phyloP scores from a whole-genome alignment of 1,139 yeast genomes.

The Ogataea hybrid region DNA sequence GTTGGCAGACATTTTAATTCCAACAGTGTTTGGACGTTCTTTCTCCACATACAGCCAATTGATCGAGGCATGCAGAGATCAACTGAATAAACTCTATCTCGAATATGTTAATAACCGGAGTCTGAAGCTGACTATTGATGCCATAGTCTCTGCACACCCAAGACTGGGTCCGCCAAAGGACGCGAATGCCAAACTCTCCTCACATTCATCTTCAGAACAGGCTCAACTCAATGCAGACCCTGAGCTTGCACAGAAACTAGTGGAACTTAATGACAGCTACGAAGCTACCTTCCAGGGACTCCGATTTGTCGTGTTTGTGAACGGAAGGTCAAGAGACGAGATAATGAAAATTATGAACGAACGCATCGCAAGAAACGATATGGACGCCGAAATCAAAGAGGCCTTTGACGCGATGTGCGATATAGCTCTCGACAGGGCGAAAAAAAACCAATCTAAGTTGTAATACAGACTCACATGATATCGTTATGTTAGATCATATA shows the following conservation, averaged over 20 bases:
- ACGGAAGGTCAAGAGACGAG: slow-evolving; percentile 66
- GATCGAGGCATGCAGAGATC: slow-evolving; percentile 41
- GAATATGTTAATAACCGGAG: slow-evolving; percentile 23
- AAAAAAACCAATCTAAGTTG: slow-evolving; percentile 32
- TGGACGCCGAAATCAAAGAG: slow-evolving; percentile 52
- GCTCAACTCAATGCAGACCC: slow-evolving; percentile 48
- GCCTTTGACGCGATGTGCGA: slow-evolving; percentile 89
- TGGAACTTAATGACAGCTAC: slow-evolving; percentile 55
- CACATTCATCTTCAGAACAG: slow-evolving; percentile 72
- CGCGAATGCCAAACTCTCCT: slow-evolving; percentile 41
- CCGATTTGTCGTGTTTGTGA: slow-evolving; percentile 86
- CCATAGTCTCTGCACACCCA: slow-evolving; percentile 86
- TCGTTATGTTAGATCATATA: slow-evolving; percentile 7
- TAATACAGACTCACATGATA: not conserved
- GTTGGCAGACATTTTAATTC: slow-evolving; percentile 43
- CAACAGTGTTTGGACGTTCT: slow-evolving; percentile 29
- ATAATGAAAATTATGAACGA: slow-evolving; percentile 65
- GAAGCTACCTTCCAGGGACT: slow-evolving; percentile 78
- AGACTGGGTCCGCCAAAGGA: slow-evolving; percentile 64
- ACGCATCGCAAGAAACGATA: slow-evolving; percentile 57
- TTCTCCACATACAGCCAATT: slow-evolving; percentile 42
- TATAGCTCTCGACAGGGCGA: slow-evolving; percentile 76
- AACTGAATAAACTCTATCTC: slow-evolving; percentile 32
- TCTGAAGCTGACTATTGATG: slow-evolving; percentile 23
- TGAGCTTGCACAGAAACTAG: slow-evolving; percentile 49